Evolutionary conservation across 192 early-diverging fungal species (phyloP), one percentile per base, ranked within the genome.

Genomic region (Chytriomyces sp.): DNA sequence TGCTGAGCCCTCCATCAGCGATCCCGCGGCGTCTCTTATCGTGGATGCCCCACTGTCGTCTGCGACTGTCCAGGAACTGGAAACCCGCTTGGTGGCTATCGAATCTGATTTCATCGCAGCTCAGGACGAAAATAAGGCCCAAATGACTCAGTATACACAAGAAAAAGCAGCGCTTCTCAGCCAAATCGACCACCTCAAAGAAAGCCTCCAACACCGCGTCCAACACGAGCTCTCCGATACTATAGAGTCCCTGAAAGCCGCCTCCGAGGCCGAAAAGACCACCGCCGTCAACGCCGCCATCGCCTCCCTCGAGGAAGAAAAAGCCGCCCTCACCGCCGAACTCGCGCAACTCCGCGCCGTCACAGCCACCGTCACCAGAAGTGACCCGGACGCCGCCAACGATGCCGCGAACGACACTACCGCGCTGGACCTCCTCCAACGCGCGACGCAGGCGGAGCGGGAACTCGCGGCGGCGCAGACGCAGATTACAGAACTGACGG

Each of bases 261-360:
- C 44, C 3, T 49, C 22, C 22, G 44, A 49, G 22, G 22, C 44
- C 3, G 22, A 3, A 14, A 68, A 68, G 34, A 17, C 8, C 26
- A 53, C 36, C 6, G 66, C 66, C 7, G 36, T 68, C 37, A 10
- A 8, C 6, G 25, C 52, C 19, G 44, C 66, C 14, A 68, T 30
- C 34, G 52, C 22, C 34, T 28, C 25, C 2, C 49, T 68, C 0
- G 66, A 68, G 52, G 31, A 32, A 7, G 53, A 68, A 68, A 68
- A 55, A 19, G 19, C 52, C 3, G 34, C 53, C 44, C 44, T n/a
- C n/a, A n/a, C n/a, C n/a, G n/a, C n/a, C n/a, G n/a, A n/a, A n/a
- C n/a, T n/a, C n/a, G n/a, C n/a, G n/a, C n/a, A n/a, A n/a, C n/a
- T n/a, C n/a, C n/a, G n/a, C n/a, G n/a, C n/a, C n/a, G n/a, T n/a